Conservation (phyloP, 805 yeast genomes). For the baker's yeast (Saccharomyces cerevisiae) region DNA sequence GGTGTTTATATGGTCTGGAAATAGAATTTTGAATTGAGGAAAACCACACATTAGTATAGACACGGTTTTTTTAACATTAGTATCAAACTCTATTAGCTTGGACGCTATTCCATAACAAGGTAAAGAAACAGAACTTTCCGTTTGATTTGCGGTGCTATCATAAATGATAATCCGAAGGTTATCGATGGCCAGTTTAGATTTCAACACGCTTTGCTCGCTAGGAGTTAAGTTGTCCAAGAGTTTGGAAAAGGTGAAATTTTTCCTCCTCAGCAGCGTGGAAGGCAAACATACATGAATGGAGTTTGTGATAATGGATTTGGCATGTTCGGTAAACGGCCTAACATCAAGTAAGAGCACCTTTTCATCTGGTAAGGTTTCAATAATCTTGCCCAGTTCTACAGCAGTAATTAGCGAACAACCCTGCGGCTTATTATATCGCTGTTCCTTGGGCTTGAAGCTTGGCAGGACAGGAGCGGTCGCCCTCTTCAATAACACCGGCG, state of each 20-base stretch:
- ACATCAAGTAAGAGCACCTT: slow-evolving; percentile 41
- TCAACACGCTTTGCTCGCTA: slow-evolving; percentile 32
- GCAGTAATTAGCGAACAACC: slow-evolving; percentile 15
- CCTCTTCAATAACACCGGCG: slow-evolving; percentile 8
- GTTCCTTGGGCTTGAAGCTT: slow-evolving; percentile 20
- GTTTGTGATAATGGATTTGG: slow-evolving; percentile 45
- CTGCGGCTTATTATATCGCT: slow-evolving; percentile 17
- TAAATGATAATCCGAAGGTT: slow-evolving; percentile 19
- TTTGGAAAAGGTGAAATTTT: slow-evolving; percentile 56
- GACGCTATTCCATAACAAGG: slow-evolving; percentile 23
- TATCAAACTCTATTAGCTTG: slow-evolving; percentile 15
- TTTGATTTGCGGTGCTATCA: slow-evolving; percentile 19
- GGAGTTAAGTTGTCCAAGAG: slow-evolving; percentile 54
- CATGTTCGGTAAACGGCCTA: slow-evolving; percentile 70
- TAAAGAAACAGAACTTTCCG: slow-evolving; percentile 19
- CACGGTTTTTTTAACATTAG: slow-evolving; percentile 2
- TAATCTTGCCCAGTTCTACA: slow-evolving; percentile 13
- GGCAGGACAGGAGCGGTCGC: slow-evolving; percentile 15
- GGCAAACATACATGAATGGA: slow-evolving; percentile 80
- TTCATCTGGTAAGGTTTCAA: slow-evolving; percentile 1
- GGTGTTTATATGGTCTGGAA: slow-evolving; percentile 8
- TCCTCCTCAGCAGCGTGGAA: slow-evolving; percentile 74
- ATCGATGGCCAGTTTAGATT: slow-evolving; percentile 5
- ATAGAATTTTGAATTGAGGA: slow-evolving; percentile 11
- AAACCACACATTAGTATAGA: slow-evolving; percentile 20